These are phyloP conservation scores for Sporothrix humicola DNA, from an alignment of 2,329 filamentous ascomycete species.

Conservation along the genomic window DNA sequence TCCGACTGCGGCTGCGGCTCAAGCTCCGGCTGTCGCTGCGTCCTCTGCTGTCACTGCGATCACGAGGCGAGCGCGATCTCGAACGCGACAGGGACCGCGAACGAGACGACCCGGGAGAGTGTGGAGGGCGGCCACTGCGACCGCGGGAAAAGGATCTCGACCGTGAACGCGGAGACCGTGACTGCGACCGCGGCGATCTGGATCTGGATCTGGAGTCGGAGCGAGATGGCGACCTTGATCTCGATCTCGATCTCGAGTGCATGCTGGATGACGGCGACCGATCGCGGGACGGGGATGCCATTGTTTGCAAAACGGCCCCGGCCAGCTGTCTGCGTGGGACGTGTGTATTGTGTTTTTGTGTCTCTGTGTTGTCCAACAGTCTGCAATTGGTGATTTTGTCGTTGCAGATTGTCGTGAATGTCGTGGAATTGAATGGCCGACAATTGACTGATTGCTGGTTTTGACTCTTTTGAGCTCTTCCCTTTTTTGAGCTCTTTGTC, in stretches of 20 bases:
- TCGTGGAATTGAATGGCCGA: not conserved
- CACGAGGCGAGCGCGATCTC: not conserved
- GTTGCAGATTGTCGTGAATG: not conserved
- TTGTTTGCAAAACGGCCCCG: not conserved
- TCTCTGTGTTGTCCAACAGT: not conserved
- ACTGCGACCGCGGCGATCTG: too few relatives aligned
- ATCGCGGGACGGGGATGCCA: constrained; percentile 28
- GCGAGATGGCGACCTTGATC: constrained; percentile 19
- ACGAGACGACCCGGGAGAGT: not conserved
- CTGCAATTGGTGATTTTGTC: not conserved
- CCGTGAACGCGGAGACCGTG: constrained; percentile 6
- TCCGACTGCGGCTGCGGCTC: constrained; percentile 24
- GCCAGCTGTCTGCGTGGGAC: not conserved
- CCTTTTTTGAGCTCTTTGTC: constrained; percentile 20
- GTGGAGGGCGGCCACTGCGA: constrained; percentile 1
- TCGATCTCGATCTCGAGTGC: constrained; percentile 28
- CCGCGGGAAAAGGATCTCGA: constrained; percentile 5
- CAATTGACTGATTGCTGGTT: not conserved
- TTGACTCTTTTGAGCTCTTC: not conserved
- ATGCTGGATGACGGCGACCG: constrained; percentile 28
- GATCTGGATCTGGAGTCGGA: constrained; percentile 18
- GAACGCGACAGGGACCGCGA: constrained; percentile 7
- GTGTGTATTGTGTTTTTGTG: not conserved
- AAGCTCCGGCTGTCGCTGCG: constrained; percentile 44
- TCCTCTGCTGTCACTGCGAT: constrained; percentile 35